A percentile compares a stretch with the other conserved stretches of the same genome.
Evolutionary conservation across 495 filamentous ascomycete species (phyloP).

Genomic region (Cercophora sp.): DNA sequence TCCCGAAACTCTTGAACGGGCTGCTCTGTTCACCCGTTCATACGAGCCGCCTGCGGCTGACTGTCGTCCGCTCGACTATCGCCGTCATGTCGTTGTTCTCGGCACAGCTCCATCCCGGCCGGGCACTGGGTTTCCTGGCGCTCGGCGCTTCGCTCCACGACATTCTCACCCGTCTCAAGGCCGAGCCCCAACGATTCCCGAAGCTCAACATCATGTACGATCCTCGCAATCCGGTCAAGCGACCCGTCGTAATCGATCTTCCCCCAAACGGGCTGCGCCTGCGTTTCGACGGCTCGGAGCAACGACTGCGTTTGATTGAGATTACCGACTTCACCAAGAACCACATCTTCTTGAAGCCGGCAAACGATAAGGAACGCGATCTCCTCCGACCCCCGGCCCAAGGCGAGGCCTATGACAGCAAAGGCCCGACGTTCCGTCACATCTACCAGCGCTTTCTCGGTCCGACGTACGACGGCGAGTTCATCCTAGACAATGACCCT

Average conservation of each 20-base stretch:
- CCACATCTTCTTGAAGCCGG: constrained; percentile 70
- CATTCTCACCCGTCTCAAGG: constrained; percentile 76
- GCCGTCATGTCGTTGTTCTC: constrained; percentile 46
- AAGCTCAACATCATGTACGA: constrained; percentile 79
- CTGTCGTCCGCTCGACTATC: too few relatives aligned
- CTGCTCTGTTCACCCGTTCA: too few relatives aligned
- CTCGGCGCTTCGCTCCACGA: constrained; percentile 90
- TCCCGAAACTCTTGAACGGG: too few relatives aligned
- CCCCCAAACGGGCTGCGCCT: constrained; percentile 83
- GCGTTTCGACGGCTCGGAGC: constrained; percentile 90
- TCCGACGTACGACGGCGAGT: constrained; percentile 89
- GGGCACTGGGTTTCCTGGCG: constrained; percentile 74
- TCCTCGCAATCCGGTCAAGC: constrained; percentile 60
- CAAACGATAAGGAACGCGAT: constrained; percentile 73
- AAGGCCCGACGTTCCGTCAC: constrained; percentile 80
- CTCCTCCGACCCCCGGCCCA: constrained; percentile 61
- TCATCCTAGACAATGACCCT: constrained; percentile 47
- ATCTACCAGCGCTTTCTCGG: constrained; percentile 90
- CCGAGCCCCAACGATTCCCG: constrained; percentile 75
- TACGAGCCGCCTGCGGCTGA: too few relatives aligned
- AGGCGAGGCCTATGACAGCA: constrained; percentile 33
- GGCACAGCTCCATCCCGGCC: constrained; percentile 70
- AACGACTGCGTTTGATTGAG: constrained; percentile 86
- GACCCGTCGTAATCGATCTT: constrained; percentile 67
- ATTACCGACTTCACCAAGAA: constrained; percentile 86